phyloP scores from a whole-genome alignment of 2,329 filamentous ascomycete species.

The Nemania diffusa region DNA sequence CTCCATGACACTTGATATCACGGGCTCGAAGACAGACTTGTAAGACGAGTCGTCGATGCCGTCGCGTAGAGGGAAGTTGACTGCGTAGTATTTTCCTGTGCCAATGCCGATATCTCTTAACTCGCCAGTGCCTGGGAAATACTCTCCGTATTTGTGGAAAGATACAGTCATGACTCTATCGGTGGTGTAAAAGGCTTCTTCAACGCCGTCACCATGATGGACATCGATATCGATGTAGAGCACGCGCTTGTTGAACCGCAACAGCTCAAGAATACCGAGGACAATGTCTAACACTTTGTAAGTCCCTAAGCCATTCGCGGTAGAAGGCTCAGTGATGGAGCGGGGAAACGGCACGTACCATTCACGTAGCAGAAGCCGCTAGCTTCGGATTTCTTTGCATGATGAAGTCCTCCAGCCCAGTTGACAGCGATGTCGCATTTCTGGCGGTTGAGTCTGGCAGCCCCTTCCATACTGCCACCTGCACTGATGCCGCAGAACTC shows the following conservation, averaged over 20 bases:
- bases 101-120: slow-evolving; percentile 88
- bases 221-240: slow-evolving; percentile 98
- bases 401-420: slow-evolving; percentile 96
- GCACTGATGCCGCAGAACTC: slow-evolving; percentile 96
- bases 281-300: slow-evolving; percentile 79
- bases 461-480: slow-evolving; percentile 92
- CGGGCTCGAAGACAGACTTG: slow-evolving; percentile 89
- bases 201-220: slow-evolving; percentile 91
- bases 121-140: slow-evolving; percentile 92
- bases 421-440: slow-evolving; percentile 98
- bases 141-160: slow-evolving; percentile 97
- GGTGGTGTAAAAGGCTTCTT: slow-evolving; percentile 92
- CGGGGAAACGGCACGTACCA: slow-evolving; percentile 64
- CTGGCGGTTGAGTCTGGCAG: slow-evolving; percentile 85
- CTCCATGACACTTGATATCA: slow-evolving; percentile 86
- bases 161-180: slow-evolving; percentile 93
- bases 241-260: slow-evolving; percentile 91
- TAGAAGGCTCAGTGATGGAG: background rate
- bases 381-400: slow-evolving; percentile 96
- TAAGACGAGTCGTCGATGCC: slow-evolving; percentile 92
- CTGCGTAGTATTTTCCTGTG: slow-evolving; percentile 85
- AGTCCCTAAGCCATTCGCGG: slow-evolving; percentile 55
- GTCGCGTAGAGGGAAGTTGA: slow-evolving; percentile 92
- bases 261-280: slow-evolving; percentile 89
- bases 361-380: slow-evolving; percentile 99